These are phyloP conservation scores for Neurospora sp. DNA, from an alignment of 2,329 filamentous ascomycete genomes.

Conservation along the genomic window DNA sequence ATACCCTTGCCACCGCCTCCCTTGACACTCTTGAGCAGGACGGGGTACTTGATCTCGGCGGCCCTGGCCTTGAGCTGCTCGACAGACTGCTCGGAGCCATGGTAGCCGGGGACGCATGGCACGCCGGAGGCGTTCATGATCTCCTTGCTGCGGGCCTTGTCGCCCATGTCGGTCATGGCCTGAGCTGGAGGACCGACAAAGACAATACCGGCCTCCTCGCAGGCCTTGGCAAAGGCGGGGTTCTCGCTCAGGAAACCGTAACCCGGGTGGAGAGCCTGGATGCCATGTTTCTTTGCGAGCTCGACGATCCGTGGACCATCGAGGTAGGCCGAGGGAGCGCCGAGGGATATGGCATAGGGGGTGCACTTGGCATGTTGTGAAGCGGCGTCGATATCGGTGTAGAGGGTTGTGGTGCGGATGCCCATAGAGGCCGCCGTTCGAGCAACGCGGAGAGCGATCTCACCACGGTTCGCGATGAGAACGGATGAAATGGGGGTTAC, in stretches of 20 bases:
- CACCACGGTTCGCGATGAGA: slow-evolving; percentile 91
- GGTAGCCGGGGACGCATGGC: slow-evolving; percentile 92
- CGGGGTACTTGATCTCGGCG: slow-evolving; percentile 56
- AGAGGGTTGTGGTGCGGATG: slow-evolving; percentile 87
- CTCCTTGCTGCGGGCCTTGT: slow-evolving; percentile 87
- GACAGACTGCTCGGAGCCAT: slow-evolving; percentile 71
- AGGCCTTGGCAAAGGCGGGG: slow-evolving; percentile 77
- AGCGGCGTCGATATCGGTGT: slow-evolving; percentile 80
- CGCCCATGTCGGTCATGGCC: slow-evolving; percentile 83
- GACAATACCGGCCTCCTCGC: slow-evolving; percentile 78
- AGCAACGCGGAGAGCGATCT: slow-evolving; percentile 90
- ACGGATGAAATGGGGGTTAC: slow-evolving; percentile 61
- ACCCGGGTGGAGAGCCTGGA: slow-evolving; percentile 86
- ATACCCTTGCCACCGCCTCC: slow-evolving; percentile 82
- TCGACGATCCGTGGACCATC: slow-evolving; percentile 88
- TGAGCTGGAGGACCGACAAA: slow-evolving; percentile 86
- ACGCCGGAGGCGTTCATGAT: slow-evolving; percentile 96
- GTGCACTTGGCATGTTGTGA: slow-evolving; percentile 85
- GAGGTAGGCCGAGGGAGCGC: slow-evolving; percentile 77
- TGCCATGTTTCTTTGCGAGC: slow-evolving; percentile 76
- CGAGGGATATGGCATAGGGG: slow-evolving; percentile 74
- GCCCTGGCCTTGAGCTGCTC: slow-evolving; percentile 56
- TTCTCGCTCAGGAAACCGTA: slow-evolving; percentile 97
- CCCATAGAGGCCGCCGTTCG: slow-evolving; percentile 80
- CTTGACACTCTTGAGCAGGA: slow-evolving; percentile 70